phyloP scores from a whole-genome alignment of 805 yeast genomes.

The Lipomyces lipofer region DNA sequence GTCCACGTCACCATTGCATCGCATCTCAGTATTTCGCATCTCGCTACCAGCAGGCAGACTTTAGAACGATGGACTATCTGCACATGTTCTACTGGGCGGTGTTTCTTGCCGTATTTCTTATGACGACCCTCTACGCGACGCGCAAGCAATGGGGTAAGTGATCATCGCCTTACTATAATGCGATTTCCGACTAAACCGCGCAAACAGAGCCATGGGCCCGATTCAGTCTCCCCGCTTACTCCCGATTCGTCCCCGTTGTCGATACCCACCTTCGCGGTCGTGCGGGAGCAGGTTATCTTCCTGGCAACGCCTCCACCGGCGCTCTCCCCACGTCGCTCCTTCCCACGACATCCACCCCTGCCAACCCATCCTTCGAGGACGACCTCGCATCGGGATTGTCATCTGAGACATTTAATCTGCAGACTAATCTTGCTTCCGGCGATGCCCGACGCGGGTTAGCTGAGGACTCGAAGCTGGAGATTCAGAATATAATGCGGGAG shows the following conservation, averaged over 20 bases:
- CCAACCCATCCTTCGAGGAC: slow-evolving; percentile 38
- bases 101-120: slow-evolving; percentile 13
- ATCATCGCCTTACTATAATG: background rate
- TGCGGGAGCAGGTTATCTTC: slow-evolving; percentile 26
- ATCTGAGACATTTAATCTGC: slow-evolving; percentile 59
- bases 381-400: slow-evolving; percentile 60
- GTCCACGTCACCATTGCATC: background rate
- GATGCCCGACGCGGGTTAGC: slow-evolving; percentile 68
- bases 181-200: too few relatives aligned
- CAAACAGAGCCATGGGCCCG: slow-evolving; percentile 10
- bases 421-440: slow-evolving; percentile 42
- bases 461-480: slow-evolving; percentile 52
- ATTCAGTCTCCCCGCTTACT: slow-evolving; percentile 11
- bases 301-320: slow-evolving; percentile 25
- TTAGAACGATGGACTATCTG: slow-evolving; percentile 12
- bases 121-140: slow-evolving; percentile 20
- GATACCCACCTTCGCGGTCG: slow-evolving; percentile 19
- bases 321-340: slow-evolving; percentile 16
- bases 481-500: slow-evolving; percentile 55
- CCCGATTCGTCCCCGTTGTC: slow-evolving; percentile 2
- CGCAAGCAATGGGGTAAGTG: slow-evolving; percentile 26
- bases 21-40: too few relatives aligned
- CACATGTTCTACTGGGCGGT: slow-evolving; percentile 14
- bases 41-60: too few relatives aligned
- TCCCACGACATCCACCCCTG: slow-evolving; percentile 3